Percentiles rank a stretch among this genome's conserved stretches.
Conservation (phyloP, 2,329 filamentous ascomycete genomes). For the Diplocarpon rosae region DNA sequence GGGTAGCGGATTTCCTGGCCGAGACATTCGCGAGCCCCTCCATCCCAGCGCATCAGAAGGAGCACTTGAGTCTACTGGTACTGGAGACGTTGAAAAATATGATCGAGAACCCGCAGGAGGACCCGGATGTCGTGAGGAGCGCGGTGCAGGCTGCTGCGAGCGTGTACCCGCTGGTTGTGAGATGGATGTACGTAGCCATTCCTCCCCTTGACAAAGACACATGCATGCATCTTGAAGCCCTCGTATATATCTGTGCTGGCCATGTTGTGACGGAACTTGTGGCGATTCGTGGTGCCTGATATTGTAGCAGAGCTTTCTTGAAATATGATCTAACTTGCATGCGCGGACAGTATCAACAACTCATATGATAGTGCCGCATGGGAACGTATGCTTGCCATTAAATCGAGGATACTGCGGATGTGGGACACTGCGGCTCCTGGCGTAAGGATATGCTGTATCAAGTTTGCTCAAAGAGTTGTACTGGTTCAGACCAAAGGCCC, state of each 20-base stretch:
- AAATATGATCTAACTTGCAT: constrained; percentile 22
- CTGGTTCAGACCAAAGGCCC: constrained; percentile 81
- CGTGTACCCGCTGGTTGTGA: constrained; percentile 83
- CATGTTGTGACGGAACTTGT: background rate
- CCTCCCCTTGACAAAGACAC: constrained; percentile 12
- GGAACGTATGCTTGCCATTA: constrained; percentile 82
- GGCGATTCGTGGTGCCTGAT: background rate
- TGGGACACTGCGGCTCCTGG: constrained; percentile 74
- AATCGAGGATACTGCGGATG: constrained; percentile 74
- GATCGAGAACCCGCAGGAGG: constrained; percentile 61
- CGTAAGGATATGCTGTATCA: constrained; percentile 88
- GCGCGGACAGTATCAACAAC: constrained; percentile 62
- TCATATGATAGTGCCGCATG: constrained; percentile 71
- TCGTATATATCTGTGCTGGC: background rate
- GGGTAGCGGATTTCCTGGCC: constrained; percentile 91
- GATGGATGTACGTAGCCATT: constrained; percentile 72
- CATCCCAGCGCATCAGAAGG: constrained; percentile 67
- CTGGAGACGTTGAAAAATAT: constrained; percentile 65
- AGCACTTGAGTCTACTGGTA: constrained; percentile 63
- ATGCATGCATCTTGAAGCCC: constrained; percentile 1
- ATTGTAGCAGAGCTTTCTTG: background rate
- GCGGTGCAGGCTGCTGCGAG: constrained; percentile 82
- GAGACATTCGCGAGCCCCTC: constrained; percentile 94
- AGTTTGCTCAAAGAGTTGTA: constrained; percentile 90
- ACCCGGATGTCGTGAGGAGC: constrained; percentile 71